phyloP scores from a whole-genome alignment of 352 stramenopile species.

The Plasmopara viticola region DNA sequence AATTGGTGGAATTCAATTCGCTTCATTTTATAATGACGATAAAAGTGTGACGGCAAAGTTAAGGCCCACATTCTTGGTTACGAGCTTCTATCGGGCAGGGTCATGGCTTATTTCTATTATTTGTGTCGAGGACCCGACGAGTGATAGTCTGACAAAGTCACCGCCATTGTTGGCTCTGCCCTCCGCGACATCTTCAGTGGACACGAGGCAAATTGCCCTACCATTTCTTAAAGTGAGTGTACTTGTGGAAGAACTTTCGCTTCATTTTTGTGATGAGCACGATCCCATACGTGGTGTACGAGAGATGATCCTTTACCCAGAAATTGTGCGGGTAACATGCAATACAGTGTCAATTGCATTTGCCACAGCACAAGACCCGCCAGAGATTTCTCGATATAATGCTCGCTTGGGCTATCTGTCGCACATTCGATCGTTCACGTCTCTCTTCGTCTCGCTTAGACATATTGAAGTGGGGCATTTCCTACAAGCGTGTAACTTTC shows the following conservation, averaged over 20 bases:
- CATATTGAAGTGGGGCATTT: slow-evolving; percentile 67
- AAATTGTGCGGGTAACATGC: slow-evolving; percentile 44
- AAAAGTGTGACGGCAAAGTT: slow-evolving; percentile 3
- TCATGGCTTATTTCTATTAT: slow-evolving; percentile 63
- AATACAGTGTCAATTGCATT: slow-evolving; percentile 38
- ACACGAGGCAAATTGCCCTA: slow-evolving; percentile 7
- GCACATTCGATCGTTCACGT: slow-evolving; percentile 58
- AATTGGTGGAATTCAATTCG: slow-evolving; percentile 79
- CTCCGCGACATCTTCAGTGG: slow-evolving; percentile 10
- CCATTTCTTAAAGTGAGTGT: slow-evolving; percentile 34
- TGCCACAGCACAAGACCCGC: slow-evolving; percentile 40
- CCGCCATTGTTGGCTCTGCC: slow-evolving; percentile 12
- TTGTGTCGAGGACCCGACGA: slow-evolving; percentile 53
- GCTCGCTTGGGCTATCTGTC: slow-evolving; percentile 56
- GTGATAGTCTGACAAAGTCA: slow-evolving; percentile 10
- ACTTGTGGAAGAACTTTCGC: slow-evolving; percentile 31
- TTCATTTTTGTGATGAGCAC: slow-evolving; percentile 69
- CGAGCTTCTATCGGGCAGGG: slow-evolving; percentile 54
- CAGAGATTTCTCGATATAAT: slow-evolving; percentile 39
- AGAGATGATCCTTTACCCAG: slow-evolving; percentile 45
- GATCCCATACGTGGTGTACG: slow-evolving; percentile 26
- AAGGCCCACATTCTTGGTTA: slow-evolving; percentile 57
- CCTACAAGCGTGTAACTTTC: slow-evolving; percentile 65
- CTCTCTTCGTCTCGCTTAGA: slow-evolving; percentile 40
- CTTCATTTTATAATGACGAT: slow-evolving; percentile 33